These are phyloP conservation scores for Williopsis jadinii DNA, from an alignment of 1,139 yeast species.

Conservation along the genomic window DNA sequence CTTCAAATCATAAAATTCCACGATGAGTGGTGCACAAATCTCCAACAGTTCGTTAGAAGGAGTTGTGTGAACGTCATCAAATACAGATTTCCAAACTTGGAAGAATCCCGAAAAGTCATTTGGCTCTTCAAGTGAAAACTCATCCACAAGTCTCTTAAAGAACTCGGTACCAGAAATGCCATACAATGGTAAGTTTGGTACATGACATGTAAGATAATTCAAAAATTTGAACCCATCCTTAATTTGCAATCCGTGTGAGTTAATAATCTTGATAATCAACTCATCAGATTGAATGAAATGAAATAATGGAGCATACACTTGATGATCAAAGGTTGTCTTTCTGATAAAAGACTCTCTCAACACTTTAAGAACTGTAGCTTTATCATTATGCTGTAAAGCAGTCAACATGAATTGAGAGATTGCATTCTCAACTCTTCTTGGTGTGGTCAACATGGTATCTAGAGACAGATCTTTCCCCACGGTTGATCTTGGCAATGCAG, in stretches of 20 bases:
- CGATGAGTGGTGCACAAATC: slow-evolving; percentile 34
- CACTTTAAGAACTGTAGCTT: slow-evolving; percentile 27
- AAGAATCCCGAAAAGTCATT: slow-evolving; percentile 8
- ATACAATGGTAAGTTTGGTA: slow-evolving; percentile 16
- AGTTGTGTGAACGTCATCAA: slow-evolving; percentile 5
- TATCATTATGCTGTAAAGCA: slow-evolving; percentile 27
- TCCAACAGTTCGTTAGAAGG: slow-evolving; percentile 17
- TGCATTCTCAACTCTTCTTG: slow-evolving; percentile 8
- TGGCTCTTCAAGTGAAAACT: slow-evolving; percentile 11
- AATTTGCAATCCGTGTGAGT: slow-evolving; percentile 24
- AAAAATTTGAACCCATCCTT: slow-evolving; percentile 24
- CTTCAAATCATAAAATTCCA: slow-evolving; percentile 47
- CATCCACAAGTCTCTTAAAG: slow-evolving; percentile 22
- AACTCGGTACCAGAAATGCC: slow-evolving; percentile 22
- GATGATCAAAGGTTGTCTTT: slow-evolving; percentile 23
- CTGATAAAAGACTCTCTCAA: slow-evolving; percentile 32
- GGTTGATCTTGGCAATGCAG: slow-evolving; percentile 22
- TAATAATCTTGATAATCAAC: slow-evolving; percentile 25
- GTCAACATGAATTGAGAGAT: slow-evolving; percentile 21
- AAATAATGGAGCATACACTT: slow-evolving; percentile 27
- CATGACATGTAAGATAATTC: slow-evolving; percentile 8
- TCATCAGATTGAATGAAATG: slow-evolving; percentile 26
- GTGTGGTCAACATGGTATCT: slow-evolving; percentile 11
- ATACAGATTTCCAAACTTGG: slow-evolving; percentile 10
- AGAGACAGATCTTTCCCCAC: slow-evolving; percentile 2